Percentiles rank a stretch among this genome's conserved stretches.
These are phyloP conservation scores for Hortaea sp. DNA, from an alignment of 2,329 filamentous ascomycete species.

Conservation along the genomic window DNA sequence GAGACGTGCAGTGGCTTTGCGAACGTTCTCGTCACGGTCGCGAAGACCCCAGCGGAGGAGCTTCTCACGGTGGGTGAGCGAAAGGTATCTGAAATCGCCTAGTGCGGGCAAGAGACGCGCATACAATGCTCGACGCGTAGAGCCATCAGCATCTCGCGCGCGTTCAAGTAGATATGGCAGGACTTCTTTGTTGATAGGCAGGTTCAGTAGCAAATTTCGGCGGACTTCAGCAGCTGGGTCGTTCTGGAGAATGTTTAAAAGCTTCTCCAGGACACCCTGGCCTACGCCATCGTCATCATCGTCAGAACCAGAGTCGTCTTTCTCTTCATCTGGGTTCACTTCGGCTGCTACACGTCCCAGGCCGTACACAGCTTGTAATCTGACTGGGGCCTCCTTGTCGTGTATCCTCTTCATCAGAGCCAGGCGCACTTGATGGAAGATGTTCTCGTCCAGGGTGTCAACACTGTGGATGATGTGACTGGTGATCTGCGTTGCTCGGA, in stretches of 20 bases:
- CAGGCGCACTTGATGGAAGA: conserved; percentile 73
- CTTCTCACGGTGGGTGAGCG: conserved; percentile 89
- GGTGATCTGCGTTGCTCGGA: conserved; percentile 78
- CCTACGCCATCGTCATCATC: conserved; percentile 53
- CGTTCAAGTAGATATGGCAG: conserved; percentile 82
- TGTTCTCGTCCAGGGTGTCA: conserved; percentile 81
- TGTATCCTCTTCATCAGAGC: conserved; percentile 75
- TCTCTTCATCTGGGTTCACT: conserved; percentile 54
- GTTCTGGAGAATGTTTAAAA: conserved; percentile 82
- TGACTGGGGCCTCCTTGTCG: conserved; percentile 88
- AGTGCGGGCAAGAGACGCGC: conserved; percentile 75
- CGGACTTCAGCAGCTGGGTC: conserved; percentile 91
- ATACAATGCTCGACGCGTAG: conserved; percentile 77
- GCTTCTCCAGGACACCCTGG: conserved; percentile 66
- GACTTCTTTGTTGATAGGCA: conserved; percentile 75
- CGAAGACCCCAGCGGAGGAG: conserved; percentile 87
- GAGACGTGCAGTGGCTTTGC: conserved; percentile 78
- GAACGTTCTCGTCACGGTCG: conserved; percentile 87
- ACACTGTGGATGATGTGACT: conserved; percentile 88
- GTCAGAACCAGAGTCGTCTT: conserved; percentile 59
- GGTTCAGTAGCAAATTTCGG: conserved; percentile 74
- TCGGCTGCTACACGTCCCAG: conserved; percentile 70
- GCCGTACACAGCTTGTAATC: conserved; percentile 83
- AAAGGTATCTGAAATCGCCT: conserved; percentile 89
- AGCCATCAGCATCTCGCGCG: conserved; percentile 76